A percentile compares a stretch with the other conserved stretches of the same genome.
Evolutionary conservation across 106 monocot genomes (phyloP).

Genomic region (Phalaenopsis aphrodite): DNA sequence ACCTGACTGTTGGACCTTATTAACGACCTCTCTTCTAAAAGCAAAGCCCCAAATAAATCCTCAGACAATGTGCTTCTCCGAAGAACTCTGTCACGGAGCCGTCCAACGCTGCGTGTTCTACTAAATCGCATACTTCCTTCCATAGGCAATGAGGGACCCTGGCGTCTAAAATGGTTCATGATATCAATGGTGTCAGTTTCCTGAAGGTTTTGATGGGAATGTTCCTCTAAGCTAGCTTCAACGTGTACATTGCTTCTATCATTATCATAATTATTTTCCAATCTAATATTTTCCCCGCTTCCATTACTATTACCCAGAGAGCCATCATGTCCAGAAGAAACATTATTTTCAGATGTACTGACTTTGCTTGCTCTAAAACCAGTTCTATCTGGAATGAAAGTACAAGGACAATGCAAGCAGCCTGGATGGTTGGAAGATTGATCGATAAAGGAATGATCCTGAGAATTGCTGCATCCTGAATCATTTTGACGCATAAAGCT

Average conservation of each 20-base stretch:
- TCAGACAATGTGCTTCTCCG: constrained; percentile 52
- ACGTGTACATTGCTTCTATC: not conserved
- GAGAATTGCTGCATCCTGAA: constrained; percentile 7
- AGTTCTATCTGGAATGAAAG: constrained; percentile 23
- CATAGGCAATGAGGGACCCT: constrained; percentile 25
- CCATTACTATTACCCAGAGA: not conserved
- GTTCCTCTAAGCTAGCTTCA: constrained; percentile 1
- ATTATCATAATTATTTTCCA: constrained; percentile 6
- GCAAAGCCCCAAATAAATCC: constrained; percentile 22
- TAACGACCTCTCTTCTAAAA: constrained; percentile 35
- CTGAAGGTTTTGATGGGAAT: constrained; percentile 11
- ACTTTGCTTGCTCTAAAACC: constrained; percentile 40
- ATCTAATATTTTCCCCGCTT: not conserved
- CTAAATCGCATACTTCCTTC: constrained; percentile 79
- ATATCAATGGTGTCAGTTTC: constrained; percentile 20
- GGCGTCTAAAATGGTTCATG: constrained; percentile 28
- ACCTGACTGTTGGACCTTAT: constrained; percentile 8
- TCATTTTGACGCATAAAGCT: not conserved
- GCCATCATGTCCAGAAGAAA: not conserved
- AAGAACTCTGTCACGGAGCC: constrained; percentile 92
- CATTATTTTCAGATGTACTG: constrained; percentile 29
- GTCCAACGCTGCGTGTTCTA: constrained; percentile 78
- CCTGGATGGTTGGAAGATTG: not conserved
- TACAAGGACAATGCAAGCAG: constrained; percentile 20
- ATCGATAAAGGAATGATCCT: not conserved